Evolutionary conservation across 2,329 filamentous ascomycete species (phyloP).

Genomic region (Alternaria gansuensis): DNA sequence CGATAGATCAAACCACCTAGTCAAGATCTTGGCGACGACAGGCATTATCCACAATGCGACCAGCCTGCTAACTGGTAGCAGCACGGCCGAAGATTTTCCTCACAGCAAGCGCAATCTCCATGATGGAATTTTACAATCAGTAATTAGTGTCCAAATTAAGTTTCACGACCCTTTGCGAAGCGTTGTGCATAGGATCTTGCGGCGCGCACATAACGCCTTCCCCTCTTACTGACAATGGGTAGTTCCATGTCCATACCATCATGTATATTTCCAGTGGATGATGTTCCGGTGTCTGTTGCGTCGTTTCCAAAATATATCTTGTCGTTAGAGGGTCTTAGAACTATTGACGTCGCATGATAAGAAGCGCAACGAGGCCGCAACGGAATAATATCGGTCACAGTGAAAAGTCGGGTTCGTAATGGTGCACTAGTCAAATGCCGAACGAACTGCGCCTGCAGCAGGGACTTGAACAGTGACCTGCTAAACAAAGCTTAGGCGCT

Average conservation of each 20-base stretch:
- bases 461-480: too few relatives aligned
- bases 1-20: conserved; percentile 16
- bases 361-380: too few relatives aligned
- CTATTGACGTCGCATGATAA: too few relatives aligned
- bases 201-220: neutral
- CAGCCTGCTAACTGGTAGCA: conserved; percentile 14
- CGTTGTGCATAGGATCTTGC: neutral
- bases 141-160: too few relatives aligned
- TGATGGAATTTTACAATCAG: neutral
- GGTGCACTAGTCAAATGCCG: too few relatives aligned
- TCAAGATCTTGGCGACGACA: conserved; percentile 21
- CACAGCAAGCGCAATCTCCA: conserved; percentile 6
- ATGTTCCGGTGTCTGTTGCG: neutral
- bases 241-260: neutral
- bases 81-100: neutral
- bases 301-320: too few relatives aligned
- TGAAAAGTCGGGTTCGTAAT: too few relatives aligned
- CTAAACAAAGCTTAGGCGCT: too few relatives aligned
- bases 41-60: conserved; percentile 24
- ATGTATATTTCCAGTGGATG: neutral
- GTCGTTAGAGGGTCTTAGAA: too few relatives aligned
- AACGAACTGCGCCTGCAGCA: too few relatives aligned
- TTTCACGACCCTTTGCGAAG: too few relatives aligned
- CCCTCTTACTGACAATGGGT: neutral
- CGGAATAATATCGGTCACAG: too few relatives aligned